These are phyloP conservation scores for Huntiella decipiens DNA, from an alignment of 2,329 filamentous ascomycete genomes.

Conservation along the genomic window DNA sequence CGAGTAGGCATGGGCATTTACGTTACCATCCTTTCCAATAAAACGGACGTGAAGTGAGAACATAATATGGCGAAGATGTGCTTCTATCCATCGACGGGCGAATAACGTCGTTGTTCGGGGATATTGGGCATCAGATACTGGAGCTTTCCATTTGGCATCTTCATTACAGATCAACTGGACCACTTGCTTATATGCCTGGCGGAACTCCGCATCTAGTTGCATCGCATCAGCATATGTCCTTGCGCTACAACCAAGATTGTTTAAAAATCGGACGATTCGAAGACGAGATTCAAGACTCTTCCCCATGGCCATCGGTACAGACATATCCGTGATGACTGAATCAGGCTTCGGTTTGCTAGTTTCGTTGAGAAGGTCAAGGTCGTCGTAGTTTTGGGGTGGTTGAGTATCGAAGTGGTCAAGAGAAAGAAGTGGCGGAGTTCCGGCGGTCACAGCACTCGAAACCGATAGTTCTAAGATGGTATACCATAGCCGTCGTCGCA, in stretches of 20 bases:
- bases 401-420: slow-evolving; percentile 28
- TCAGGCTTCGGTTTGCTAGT: slow-evolving; percentile 17
- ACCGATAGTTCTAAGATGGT: slow-evolving; percentile 30
- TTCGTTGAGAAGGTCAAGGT: slow-evolving; percentile 23
- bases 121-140: slow-evolving; percentile 11
- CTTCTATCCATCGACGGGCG: slow-evolving; percentile 27
- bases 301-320: slow-evolving; percentile 23
- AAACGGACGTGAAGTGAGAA: slow-evolving; percentile 36
- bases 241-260: slow-evolving; percentile 19
- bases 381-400: slow-evolving; percentile 29
- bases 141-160: neutral
- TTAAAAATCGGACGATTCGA: slow-evolving; percentile 23
- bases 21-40: slow-evolving; percentile 21
- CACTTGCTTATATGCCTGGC: slow-evolving; percentile 24
- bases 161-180: slow-evolving; percentile 17
- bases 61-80: slow-evolving; percentile 34
- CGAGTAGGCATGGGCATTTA: slow-evolving; percentile 31
- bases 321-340: slow-evolving; percentile 22
- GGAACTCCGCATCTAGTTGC: slow-evolving; percentile 23
- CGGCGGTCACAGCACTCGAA: slow-evolving; percentile 26
- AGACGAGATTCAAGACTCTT: slow-evolving; percentile 25
- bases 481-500: slow-evolving; percentile 32
- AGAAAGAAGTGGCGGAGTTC: slow-evolving; percentile 26
- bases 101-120: slow-evolving; percentile 17
- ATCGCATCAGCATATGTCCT: slow-evolving; percentile 27